These are phyloP conservation scores for Backusella morwellensis DNA, from an alignment of 192 early-diverging fungal genomes.

Conservation along the genomic window DNA sequence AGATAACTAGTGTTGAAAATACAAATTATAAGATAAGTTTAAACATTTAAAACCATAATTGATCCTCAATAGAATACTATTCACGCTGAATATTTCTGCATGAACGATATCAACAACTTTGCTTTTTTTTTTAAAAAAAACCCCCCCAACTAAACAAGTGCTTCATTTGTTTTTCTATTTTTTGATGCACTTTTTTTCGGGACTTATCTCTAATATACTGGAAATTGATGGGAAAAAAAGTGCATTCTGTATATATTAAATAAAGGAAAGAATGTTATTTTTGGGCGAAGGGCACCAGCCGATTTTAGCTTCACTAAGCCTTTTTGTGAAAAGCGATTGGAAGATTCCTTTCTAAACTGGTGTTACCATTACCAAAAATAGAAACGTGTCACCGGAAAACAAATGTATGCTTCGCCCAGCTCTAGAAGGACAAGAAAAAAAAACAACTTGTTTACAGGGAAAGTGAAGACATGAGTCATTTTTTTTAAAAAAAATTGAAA, in stretches of 20 bases:
- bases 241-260: background rate
- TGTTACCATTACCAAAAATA: conserved; percentile 7
- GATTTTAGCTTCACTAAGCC: background rate
- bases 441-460: background rate
- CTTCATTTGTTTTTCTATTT: background rate
- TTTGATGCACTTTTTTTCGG: background rate
- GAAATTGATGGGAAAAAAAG: too few relatives aligned
- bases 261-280: background rate
- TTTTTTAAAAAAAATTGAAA: background rate
- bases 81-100: too few relatives aligned
- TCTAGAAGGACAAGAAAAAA: background rate
- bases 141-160: background rate
- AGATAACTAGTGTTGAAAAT: too few relatives aligned
- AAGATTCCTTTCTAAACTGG: conserved; percentile 5
- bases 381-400: background rate
- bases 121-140: background rate
- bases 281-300: background rate
- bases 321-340: background rate
- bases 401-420: background rate
- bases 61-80: too few relatives aligned
- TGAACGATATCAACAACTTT: background rate
- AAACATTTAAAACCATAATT: too few relatives aligned
- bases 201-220: too few relatives aligned
- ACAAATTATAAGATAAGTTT: too few relatives aligned
- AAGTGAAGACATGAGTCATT: background rate